Conservation (phyloP, 202 grass and related monocot species). For the Schoenoplectus triqueter region DNA sequence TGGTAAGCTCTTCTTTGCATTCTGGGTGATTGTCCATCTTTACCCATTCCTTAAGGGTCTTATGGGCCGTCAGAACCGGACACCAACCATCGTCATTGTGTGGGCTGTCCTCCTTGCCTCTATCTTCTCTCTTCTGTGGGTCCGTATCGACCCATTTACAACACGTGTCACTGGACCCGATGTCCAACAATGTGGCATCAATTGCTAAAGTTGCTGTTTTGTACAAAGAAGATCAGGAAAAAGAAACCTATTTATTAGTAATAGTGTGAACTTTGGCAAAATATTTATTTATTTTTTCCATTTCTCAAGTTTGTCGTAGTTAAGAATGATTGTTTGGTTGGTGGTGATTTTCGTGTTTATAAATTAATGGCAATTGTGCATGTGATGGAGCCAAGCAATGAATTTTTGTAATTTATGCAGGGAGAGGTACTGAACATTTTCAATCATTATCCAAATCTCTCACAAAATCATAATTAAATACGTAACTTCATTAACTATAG, state of each 20-base stretch:
- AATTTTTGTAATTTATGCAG: conserved; percentile 48
- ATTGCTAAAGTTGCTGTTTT: conserved; percentile 56
- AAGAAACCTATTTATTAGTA: conserved; percentile 49
- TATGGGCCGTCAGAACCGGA: conserved; percentile 73
- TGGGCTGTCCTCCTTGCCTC: conserved; percentile 80
- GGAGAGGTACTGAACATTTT: conserved; percentile 36
- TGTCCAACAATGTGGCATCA: conserved; percentile 62
- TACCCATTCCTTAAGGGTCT: conserved; percentile 91
- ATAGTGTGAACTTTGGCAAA: conserved; percentile 42
- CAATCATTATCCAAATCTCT: conserved; percentile 25
- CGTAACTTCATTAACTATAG: neutral
- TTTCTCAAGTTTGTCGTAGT: conserved; percentile 37
- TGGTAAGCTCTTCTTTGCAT: conserved; percentile 79
- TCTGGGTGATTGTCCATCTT: conserved; percentile 79
- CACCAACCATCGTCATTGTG: conserved; percentile 71
- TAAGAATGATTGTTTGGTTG: conserved; percentile 26
- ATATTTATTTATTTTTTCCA: conserved; percentile 53
- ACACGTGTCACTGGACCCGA: conserved; percentile 64
- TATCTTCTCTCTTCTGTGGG: conserved; percentile 80
- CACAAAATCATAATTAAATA: neutral
- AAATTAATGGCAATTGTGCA: conserved; percentile 52
- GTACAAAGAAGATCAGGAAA: conserved; percentile 36
- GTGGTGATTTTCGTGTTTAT: conserved; percentile 48
- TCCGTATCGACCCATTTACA: conserved; percentile 84
- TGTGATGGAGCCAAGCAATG: conserved; percentile 42